Conservation (phyloP, 169 alveolate species). For the Plasmodium sp. region DNA sequence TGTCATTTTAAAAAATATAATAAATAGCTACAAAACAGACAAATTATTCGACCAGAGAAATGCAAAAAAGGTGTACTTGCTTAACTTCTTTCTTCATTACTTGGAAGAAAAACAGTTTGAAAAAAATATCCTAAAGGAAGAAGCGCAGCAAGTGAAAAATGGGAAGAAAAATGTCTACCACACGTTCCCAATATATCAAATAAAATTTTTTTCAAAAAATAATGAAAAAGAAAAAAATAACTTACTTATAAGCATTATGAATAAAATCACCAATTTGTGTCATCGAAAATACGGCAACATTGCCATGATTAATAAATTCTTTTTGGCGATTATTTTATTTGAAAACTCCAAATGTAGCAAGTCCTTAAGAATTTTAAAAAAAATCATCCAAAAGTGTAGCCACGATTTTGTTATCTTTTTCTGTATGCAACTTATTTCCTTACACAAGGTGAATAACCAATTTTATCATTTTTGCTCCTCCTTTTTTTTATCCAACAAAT, state of each 20-base stretch:
- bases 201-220: slow-evolving; percentile 49
- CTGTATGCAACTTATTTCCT: slow-evolving; percentile 61
- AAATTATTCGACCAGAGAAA: background rate
- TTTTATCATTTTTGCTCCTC: slow-evolving; percentile 57
- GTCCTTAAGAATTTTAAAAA: slow-evolving; percentile 14
- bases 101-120: slow-evolving; percentile 69
- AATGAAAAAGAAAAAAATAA: slow-evolving; percentile 32
- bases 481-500: slow-evolving; percentile 39
- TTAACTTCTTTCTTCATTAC: slow-evolving; percentile 25
- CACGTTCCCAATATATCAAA: slow-evolving; percentile 42
- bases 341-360: slow-evolving; percentile 42
- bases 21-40: slow-evolving; percentile 10
- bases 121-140: slow-evolving; percentile 45
- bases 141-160: background rate
- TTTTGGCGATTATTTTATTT: slow-evolving; percentile 51
- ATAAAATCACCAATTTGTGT: slow-evolving; percentile 61
- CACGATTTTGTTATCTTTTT: slow-evolving; percentile 19
- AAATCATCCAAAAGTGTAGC: slow-evolving; percentile 30
- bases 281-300: slow-evolving; percentile 25
- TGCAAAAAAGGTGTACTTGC: background rate
- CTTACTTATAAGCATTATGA: slow-evolving; percentile 45
- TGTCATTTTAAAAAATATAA: slow-evolving; percentile 51
- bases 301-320: slow-evolving; percentile 41
- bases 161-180: slow-evolving; percentile 29
- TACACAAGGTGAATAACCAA: slow-evolving; percentile 20